phyloP scores from a whole-genome alignment of 2,329 filamentous ascomycete species.

The Claviceps sp. region DNA sequence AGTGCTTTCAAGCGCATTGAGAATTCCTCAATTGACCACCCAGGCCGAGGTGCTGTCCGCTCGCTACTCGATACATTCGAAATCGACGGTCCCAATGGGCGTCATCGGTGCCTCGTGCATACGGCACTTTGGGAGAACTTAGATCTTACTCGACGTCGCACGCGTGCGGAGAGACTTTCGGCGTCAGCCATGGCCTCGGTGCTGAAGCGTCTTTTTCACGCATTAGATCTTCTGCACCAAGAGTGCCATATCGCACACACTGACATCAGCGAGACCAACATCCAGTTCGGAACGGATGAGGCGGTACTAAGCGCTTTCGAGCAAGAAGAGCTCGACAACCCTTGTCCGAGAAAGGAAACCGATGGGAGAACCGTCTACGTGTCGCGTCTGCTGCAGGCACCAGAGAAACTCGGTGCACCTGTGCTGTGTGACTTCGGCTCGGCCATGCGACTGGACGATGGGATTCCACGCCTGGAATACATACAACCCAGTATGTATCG shows the following conservation, averaged over 20 bases:
- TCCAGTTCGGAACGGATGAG: slow-evolving; percentile 29
- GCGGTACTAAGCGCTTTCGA: slow-evolving; percentile 25
- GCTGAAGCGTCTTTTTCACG: slow-evolving; percentile 26
- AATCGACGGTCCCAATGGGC: slow-evolving; percentile 20
- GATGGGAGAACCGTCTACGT: slow-evolving; percentile 27
- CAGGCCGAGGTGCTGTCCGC: slow-evolving; percentile 18
- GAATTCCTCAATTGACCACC: slow-evolving; percentile 8
- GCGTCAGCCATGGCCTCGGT: slow-evolving; percentile 19
- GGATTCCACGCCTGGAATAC: slow-evolving; percentile 18
- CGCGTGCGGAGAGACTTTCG: slow-evolving; percentile 23
- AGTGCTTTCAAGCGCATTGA: too few species aligned
- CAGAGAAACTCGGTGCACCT: slow-evolving; percentile 17
- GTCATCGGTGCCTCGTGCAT: slow-evolving; percentile 24
- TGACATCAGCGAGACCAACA: slow-evolving; percentile 33
- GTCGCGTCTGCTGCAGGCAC: slow-evolving; percentile 25
- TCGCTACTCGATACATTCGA: slow-evolving; percentile 24
- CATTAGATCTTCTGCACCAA: slow-evolving; percentile 31
- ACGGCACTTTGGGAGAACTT: slow-evolving; percentile 12
- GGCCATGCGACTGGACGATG: slow-evolving; percentile 21
- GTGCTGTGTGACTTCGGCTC: slow-evolving; percentile 38
- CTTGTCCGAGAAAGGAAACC: slow-evolving; percentile 27
- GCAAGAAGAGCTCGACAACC: slow-evolving; percentile 24
- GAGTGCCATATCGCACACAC: slow-evolving; percentile 32
- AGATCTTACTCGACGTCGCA: slow-evolving; percentile 14
- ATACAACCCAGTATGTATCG: slow-evolving; percentile 28